phyloP scores from a whole-genome alignment of 2,329 filamentous ascomycete species.

The Emergomyces pasteurianus region DNA sequence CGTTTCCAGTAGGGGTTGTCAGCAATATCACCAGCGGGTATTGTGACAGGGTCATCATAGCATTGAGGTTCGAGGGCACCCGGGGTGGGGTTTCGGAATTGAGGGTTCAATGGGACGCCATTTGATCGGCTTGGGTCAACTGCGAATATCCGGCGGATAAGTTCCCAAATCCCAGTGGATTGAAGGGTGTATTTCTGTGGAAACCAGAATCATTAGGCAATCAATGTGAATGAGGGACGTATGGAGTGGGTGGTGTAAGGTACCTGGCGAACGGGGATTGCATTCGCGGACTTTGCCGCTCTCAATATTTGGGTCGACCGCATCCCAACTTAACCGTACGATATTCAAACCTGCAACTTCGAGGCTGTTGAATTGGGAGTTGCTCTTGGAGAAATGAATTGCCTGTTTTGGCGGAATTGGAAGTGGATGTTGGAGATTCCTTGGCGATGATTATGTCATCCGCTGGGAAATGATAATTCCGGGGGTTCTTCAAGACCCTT shows the following conservation, averaged over 20 bases:
- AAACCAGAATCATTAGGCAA: neutral
- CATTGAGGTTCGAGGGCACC: slow-evolving; percentile 56
- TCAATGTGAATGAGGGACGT: neutral
- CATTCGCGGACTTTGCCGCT: slow-evolving; percentile 29
- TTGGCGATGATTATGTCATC: neutral
- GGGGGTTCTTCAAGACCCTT: no score
- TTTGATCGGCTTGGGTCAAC: slow-evolving; percentile 82
- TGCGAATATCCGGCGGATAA: slow-evolving; percentile 62
- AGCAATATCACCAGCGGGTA: slow-evolving; percentile 76
- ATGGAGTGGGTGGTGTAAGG: no score
- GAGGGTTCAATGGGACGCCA: slow-evolving; percentile 83
- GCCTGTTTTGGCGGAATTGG: neutral
- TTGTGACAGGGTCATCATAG: slow-evolving; percentile 73
- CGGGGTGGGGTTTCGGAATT: slow-evolving; percentile 79
- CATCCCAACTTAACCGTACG: slow-evolving; percentile 9
- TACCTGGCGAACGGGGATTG: slow-evolving; percentile 28
- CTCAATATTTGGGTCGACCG: slow-evolving; percentile 21
- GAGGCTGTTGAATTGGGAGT: neutral
- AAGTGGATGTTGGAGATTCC: no score
- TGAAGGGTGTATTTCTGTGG: slow-evolving; percentile 89
- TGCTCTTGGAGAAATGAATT: neutral
- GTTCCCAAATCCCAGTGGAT: slow-evolving; percentile 78
- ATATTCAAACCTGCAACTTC: neutral
- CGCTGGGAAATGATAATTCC: neutral
- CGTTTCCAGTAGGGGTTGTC: slow-evolving; percentile 97